These are phyloP conservation scores for Selaginella moellendorffii DNA, from an alignment of 75 land plant species.

Conservation along the genomic window DNA sequence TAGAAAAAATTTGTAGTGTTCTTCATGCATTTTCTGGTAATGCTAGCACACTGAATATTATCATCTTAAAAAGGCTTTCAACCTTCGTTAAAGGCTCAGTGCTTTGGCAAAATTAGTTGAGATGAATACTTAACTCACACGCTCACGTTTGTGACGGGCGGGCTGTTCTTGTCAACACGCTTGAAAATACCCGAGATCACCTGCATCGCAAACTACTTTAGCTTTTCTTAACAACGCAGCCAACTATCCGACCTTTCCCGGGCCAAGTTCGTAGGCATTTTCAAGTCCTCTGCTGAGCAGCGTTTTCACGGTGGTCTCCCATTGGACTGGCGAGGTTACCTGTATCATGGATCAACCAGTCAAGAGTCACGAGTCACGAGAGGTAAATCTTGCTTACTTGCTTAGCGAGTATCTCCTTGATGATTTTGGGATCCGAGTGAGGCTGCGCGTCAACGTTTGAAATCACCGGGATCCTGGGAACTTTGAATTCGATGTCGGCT, in stretches of 20 bases:
- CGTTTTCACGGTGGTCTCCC: slow-evolving; percentile 90
- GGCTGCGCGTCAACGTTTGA: slow-evolving; percentile 98
- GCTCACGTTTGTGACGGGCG: slow-evolving; percentile 40
- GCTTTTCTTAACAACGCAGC: not conserved
- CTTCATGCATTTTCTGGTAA: too few species aligned
- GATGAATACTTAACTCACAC: too few species aligned
- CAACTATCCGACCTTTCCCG: slow-evolving; percentile 71
- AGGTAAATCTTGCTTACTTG: slow-evolving; percentile 41
- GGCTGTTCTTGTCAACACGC: slow-evolving; percentile 61
- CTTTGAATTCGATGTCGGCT: slow-evolving; percentile 57
- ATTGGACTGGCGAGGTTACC: slow-evolving; percentile 98
- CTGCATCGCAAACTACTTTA: slow-evolving; percentile 20
- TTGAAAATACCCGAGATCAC: slow-evolving; percentile 91
- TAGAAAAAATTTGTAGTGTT: too few species aligned
- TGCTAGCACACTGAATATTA: too few species aligned
- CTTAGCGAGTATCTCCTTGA: slow-evolving; percentile 76
- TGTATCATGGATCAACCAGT: slow-evolving; percentile 11
- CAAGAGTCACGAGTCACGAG: not conserved
- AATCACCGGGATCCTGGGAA: slow-evolving; percentile 92
- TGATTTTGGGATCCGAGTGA: slow-evolving; percentile 76
- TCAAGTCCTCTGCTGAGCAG: slow-evolving; percentile 59
- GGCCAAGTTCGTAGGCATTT: slow-evolving; percentile 91
- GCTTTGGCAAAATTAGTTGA: too few species aligned
- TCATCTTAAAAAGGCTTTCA: too few species aligned
- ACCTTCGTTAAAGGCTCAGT: too few species aligned